Percentiles rank a stretch among this genome's conserved stretches.
These are phyloP conservation scores for Aureoboletus auriporus DNA, from an alignment of 768 basidiomycete species.

Conservation along the genomic window DNA sequence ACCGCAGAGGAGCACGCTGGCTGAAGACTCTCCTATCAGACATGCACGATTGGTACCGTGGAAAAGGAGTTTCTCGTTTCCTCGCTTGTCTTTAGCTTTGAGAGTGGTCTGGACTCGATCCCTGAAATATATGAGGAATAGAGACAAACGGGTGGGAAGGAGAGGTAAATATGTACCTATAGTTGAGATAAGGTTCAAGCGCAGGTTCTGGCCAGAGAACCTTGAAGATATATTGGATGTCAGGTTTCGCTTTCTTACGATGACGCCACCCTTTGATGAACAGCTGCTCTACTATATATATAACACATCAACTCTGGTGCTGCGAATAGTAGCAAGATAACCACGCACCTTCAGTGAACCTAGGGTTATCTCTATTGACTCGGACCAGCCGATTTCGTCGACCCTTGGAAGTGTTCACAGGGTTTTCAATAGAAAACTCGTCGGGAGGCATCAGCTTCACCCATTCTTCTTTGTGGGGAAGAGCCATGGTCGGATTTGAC, in stretches of 20 bases:
- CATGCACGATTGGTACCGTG: slow-evolving; percentile 66
- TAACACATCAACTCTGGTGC: not conserved
- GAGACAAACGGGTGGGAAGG: slow-evolving; percentile 15
- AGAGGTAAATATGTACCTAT: slow-evolving; percentile 36
- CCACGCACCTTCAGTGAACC: slow-evolving; percentile 40
- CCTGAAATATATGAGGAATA: slow-evolving; percentile 13
- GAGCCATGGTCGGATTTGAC: slow-evolving; percentile 15
- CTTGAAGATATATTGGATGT: slow-evolving; percentile 48
- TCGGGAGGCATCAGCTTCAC: slow-evolving; percentile 28
- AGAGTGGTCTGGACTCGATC: slow-evolving; percentile 24
- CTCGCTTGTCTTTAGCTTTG: slow-evolving; percentile 26
- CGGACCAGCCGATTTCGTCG: slow-evolving; percentile 41
- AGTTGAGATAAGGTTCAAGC: slow-evolving; percentile 42
- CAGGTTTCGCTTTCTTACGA: slow-evolving; percentile 46
- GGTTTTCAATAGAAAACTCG: slow-evolving; percentile 38
- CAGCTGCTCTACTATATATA: slow-evolving; percentile 41
- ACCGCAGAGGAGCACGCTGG: slow-evolving; percentile 44
- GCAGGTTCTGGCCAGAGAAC: slow-evolving; percentile 43
- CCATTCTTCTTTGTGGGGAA: slow-evolving; percentile 22
- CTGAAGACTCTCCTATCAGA: slow-evolving; percentile 49
- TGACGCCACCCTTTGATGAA: slow-evolving; percentile 57
- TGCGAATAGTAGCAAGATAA: not conserved
- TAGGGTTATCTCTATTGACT: slow-evolving; percentile 33
- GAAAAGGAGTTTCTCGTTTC: slow-evolving; percentile 58
- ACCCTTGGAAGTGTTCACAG: slow-evolving; percentile 34